Conservation (phyloP, 2,329 filamentous ascomycete species). For the Colletotrichum filicis region DNA sequence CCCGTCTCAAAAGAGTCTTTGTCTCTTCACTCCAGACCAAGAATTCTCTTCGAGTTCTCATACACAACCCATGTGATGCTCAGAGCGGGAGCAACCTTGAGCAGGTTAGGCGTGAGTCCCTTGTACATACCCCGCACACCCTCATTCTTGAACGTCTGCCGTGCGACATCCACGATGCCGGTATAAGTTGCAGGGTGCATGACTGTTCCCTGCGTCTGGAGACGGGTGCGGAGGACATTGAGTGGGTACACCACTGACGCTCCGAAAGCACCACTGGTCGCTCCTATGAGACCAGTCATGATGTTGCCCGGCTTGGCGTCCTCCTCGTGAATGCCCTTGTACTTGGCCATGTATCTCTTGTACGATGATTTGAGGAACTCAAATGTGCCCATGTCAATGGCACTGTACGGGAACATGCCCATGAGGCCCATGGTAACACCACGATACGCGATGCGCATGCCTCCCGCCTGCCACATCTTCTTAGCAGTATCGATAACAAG, state of each 20-base stretch:
- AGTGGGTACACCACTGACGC: slow-evolving; percentile 95
- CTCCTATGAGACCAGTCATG: slow-evolving; percentile 88
- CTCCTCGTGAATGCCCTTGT: slow-evolving; percentile 80
- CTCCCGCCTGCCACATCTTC: slow-evolving; percentile 86
- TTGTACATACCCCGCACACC: slow-evolving; percentile 91
- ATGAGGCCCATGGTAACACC: slow-evolving; percentile 93
- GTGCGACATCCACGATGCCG: slow-evolving; percentile 89
- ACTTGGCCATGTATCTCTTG: slow-evolving; percentile 75
- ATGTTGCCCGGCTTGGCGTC: slow-evolving; percentile 86
- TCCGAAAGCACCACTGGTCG: slow-evolving; percentile 89
- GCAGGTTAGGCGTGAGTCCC: slow-evolving; percentile 90
- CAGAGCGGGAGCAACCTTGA: slow-evolving; percentile 96
- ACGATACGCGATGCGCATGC: slow-evolving; percentile 83
- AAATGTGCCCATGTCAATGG: slow-evolving; percentile 95
- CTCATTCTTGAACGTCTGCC: slow-evolving; percentile 84
- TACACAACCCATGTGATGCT: slow-evolving; percentile 96
- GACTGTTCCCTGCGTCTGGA: slow-evolving; percentile 95
- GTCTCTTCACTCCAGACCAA: slow-evolving; percentile 60
- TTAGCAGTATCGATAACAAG: slow-evolving; percentile 84
- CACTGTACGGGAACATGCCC: slow-evolving; percentile 98
- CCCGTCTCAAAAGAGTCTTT: background rate
- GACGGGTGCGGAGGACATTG: slow-evolving; percentile 89
- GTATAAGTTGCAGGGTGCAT: slow-evolving; percentile 91
- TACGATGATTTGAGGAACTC: slow-evolving; percentile 88
- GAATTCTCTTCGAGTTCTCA: slow-evolving; percentile 84